A percentile compares a stretch with the other conserved stretches of the same genome.
Conservation (phyloP, 73 alveolate genomes). For the Uronychia binucleata region DNA sequence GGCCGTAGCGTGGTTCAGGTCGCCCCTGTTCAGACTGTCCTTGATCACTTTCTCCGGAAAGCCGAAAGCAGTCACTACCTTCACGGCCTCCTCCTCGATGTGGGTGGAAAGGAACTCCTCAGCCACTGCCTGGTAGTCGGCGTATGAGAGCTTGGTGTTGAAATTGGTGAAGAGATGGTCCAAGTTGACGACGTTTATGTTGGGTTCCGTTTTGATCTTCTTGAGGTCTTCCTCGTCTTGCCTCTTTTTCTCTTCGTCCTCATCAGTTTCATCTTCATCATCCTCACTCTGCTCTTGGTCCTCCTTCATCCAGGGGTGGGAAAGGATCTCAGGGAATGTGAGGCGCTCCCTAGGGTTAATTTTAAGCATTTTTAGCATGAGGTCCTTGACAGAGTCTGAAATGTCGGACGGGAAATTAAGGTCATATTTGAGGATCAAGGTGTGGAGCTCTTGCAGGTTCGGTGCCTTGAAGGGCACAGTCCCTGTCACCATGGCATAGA, state of each 20-base stretch:
- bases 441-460: slow-evolving; percentile 80
- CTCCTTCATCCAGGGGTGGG: slow-evolving; percentile 87
- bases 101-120: slow-evolving; percentile 26
- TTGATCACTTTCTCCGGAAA: slow-evolving; percentile 38
- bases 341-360: slow-evolving; percentile 76
- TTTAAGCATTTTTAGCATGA: slow-evolving; percentile 75
- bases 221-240: background rate
- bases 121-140: slow-evolving; percentile 21
- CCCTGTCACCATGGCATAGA: slow-evolving; percentile 87
- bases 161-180: slow-evolving; percentile 36
- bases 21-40: slow-evolving; percentile 71
- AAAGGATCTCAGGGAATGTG: slow-evolving; percentile 78
- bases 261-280: slow-evolving; percentile 45
- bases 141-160: slow-evolving; percentile 33
- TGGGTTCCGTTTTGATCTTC: background rate
- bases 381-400: slow-evolving; percentile 78
- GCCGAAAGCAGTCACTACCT: slow-evolving; percentile 47
- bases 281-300: slow-evolving; percentile 40
- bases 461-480: slow-evolving; percentile 90
- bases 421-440: slow-evolving; percentile 46
- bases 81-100: slow-evolving; percentile 56
- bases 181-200: slow-evolving; percentile 40
- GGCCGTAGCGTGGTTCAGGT: slow-evolving; percentile 83
- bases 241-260: background rate
- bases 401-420: slow-evolving; percentile 63